A percentile compares a stretch with the other conserved stretches of the same genome.
Conservation (phyloP, 441 rosid genomes). For the Pelargonium fulgidum region DNA sequence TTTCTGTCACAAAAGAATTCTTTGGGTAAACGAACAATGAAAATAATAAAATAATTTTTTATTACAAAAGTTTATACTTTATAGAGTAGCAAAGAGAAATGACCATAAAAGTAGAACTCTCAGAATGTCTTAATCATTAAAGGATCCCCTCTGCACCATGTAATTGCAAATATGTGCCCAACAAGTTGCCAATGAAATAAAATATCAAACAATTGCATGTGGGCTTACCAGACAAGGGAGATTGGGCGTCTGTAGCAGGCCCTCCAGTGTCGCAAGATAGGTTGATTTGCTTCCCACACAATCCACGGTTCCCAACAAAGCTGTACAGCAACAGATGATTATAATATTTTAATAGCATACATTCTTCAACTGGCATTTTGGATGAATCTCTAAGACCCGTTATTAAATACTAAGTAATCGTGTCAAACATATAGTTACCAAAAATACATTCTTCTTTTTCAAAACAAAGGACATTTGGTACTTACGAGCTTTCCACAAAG, state of each 20-base stretch:
- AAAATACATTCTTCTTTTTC: neutral
- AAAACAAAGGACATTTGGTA: slow-evolving; percentile 17
- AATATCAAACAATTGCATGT: slow-evolving; percentile 14
- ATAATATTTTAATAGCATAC: too few species aligned
- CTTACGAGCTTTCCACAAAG: slow-evolving; percentile 74
- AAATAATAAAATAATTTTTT: neutral
- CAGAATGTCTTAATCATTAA: too few species aligned
- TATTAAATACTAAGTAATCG: too few species aligned
- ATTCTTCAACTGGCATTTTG: too few species aligned
- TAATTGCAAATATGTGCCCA: too few species aligned
- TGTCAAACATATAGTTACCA: too few species aligned
- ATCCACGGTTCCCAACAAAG: slow-evolving; percentile 66
- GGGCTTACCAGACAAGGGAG: slow-evolving; percentile 45
- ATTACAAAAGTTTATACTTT: too few species aligned
- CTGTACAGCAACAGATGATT: slow-evolving; percentile 30
- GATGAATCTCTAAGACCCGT: too few species aligned
- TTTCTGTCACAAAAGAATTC: neutral
- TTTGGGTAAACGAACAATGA: neutral
- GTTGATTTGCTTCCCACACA: slow-evolving; percentile 82
- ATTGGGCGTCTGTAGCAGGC: slow-evolving; percentile 34
- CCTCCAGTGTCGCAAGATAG: slow-evolving; percentile 51
- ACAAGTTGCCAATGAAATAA: too few species aligned
- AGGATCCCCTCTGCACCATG: too few species aligned
- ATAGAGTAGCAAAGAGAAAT: neutral
- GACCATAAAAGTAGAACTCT: neutral